Base-by-base conservation (phyloP, 768 basidiomycete genomes). In the Mycena capillaripes region DNA sequence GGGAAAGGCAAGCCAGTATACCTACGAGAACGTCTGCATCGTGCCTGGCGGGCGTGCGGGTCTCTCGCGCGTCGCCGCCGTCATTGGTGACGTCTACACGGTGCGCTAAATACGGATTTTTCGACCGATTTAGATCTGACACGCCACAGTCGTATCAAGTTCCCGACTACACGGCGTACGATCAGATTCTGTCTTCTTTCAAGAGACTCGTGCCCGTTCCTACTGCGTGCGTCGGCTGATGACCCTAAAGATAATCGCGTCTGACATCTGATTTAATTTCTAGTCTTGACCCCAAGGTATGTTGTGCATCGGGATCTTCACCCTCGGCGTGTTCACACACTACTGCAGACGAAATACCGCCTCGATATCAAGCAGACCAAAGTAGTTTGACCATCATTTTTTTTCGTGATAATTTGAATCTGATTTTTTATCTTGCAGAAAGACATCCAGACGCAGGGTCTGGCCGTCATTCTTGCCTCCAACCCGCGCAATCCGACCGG, bases 401-500 rank as follows among this genome's bases (percentile, higher is more conserved):
- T 10, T n/a, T 23, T 34, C 17, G 7, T 1, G 25, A 32, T 23
- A n/a, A n/a, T n/a, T n/a, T 19, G 48, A 32, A 38, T 48, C 60
- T 21, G 14, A 9, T 23, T 42, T 29, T 77, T 82, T 82, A 48
- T 81, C 88, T 34, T 17, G 83, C 53, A 93, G 90, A 92, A 86
- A 84, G 95, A 97, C 75, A 95, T 97, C 66, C 87, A 84, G 48
- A 93, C 88, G 1, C 95, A 97, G 82, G 95, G 96, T 17, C 85
- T 97, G 23, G 89, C 92, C 14, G 95, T 97, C 59, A 88, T 97
- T 67, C 85, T 97, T 52, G 94, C 95, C 0, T 96, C 95, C 27
- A 98, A 98, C 82, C 97, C 97, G n/a, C 91, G 97, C 64, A 98
- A 98, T 79, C 97, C 97, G 4, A 98, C 97, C 1, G 96, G 97